Base-by-base conservation (phyloP, 2,329 filamentous ascomycete genomes). In the Cladosporium colombiae region DNA sequence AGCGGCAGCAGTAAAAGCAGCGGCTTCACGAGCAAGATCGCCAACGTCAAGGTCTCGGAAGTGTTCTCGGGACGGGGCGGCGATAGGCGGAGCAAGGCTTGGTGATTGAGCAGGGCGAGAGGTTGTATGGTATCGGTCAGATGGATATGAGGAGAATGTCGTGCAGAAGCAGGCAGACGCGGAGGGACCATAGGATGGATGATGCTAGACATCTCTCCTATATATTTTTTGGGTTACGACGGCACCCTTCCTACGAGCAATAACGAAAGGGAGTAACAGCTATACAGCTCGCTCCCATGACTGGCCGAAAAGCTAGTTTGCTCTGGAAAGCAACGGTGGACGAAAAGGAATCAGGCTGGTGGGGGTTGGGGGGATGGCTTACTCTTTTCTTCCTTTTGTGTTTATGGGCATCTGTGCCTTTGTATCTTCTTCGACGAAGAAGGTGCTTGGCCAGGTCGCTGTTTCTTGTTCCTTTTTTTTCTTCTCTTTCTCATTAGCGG, bases 21-120 rank as follows among this genome's bases (percentile, higher is more conserved):
- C 60, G 35, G 49, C 60, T 58, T 58, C 56, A 21, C 46, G 5
- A 35, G 60, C 29, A 63, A 52, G 31, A 44, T 63, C 10, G 60
- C 49, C 23, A 33, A 50, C 33, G 60, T 63, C n/a, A 55, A 56
- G 21, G 60, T 63, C 18, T 25, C 60, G 8, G 60, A 63, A 21
- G 60, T 63, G 33, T 63, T 63, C 60, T 25, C 35, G 18, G 60
- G 46, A 3, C 14, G 49, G 13, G 49, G 60, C 6, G 60, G 60
- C 7, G 60, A 63, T 16, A 55, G 50, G 50, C 40, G 60, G 50
- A 63, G 60, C 31, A 63, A 55, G 14, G 60, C 21, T 14, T 63
- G 60, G 60, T 63, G 50, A 55, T 33, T 21, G 3, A 8, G 7
- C 18, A n/a, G 18, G 37, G 18, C 8, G 37, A 44, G 37, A 44